Evolutionary conservation across 768 basidiomycete species (phyloP).

Genomic region (Termitomyces sp.): DNA sequence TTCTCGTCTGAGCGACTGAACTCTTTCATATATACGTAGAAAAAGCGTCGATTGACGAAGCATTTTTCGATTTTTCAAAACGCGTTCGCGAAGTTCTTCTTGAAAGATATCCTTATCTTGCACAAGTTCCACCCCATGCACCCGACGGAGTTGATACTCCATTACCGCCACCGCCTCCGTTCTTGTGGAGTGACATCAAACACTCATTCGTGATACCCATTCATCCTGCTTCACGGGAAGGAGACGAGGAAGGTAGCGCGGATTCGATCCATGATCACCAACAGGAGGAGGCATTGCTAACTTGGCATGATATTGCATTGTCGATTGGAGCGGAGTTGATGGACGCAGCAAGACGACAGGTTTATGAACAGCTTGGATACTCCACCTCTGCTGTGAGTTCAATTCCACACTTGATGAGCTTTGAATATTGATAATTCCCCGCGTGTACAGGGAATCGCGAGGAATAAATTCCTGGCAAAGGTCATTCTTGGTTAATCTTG

Average conservation of each 20-base stretch:
- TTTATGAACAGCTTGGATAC: constrained; percentile 73
- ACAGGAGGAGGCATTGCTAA: constrained; percentile 28
- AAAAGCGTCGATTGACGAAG: constrained; percentile 97
- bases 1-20: neutral
- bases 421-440: neutral
- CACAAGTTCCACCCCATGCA: constrained; percentile 60
- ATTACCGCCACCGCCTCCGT: constrained; percentile 65
- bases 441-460: constrained; percentile 65
- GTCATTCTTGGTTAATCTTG: constrained; percentile 29
- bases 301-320: constrained; percentile 93
- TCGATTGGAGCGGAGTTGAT: constrained; percentile 87
- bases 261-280: neutral
- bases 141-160: constrained; percentile 70
- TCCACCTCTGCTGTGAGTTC: constrained; percentile 83
- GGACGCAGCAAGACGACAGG: constrained; percentile 62
- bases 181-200: constrained; percentile 58
- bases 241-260: constrained; percentile 10
- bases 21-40: constrained; percentile 40
- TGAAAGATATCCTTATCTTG: constrained; percentile 71
- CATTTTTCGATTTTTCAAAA: constrained; percentile 87
- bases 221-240: constrained; percentile 26
- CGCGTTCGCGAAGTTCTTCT: constrained; percentile 76
- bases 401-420: neutral
- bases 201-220: constrained; percentile 64
- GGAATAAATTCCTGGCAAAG: constrained; percentile 96